phyloP scores from a whole-genome alignment of 305 asterid genomes.

The Salvia sclarea region DNA sequence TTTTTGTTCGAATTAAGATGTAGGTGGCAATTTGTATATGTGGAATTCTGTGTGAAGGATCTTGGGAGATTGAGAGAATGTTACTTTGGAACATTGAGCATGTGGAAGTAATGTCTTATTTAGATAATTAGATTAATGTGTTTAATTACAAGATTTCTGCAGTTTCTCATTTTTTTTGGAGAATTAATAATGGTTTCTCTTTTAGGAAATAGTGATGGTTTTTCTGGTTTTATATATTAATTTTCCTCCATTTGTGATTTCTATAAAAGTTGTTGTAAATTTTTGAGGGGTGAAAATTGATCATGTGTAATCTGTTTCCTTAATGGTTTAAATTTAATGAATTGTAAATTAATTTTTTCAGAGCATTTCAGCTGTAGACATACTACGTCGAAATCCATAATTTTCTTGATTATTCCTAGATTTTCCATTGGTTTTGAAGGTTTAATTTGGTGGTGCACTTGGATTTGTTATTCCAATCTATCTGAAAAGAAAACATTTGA shows the following conservation, averaged over 20 bases:
- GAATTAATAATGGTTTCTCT: neutral
- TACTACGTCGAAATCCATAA: neutral
- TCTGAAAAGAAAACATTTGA: neutral
- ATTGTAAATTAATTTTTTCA: too few relatives aligned
- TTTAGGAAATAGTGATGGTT: neutral
- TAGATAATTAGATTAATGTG: neutral
- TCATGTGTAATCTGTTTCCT: too few relatives aligned
- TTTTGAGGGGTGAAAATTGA: neutral
- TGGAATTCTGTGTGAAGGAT: neutral
- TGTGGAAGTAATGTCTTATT: neutral
- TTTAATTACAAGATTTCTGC: neutral
- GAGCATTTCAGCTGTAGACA: neutral
- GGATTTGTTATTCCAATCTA: neutral
- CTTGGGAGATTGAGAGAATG: neutral
- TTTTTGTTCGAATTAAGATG: neutral
- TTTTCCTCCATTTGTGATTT: neutral
- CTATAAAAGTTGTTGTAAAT: neutral
- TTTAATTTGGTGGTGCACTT: neutral
- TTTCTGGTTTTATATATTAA: neutral
- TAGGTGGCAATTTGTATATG: neutral
- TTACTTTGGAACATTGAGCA: neutral
- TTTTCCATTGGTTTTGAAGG: neutral
- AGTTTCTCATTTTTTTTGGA: too few relatives aligned
- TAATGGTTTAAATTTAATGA: too few relatives aligned
- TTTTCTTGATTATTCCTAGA: neutral